Percentiles rank a stretch among this genome's conserved stretches.
Conservation (phyloP, 768 basidiomycete species). For the Lentinus tigrinus region DNA sequence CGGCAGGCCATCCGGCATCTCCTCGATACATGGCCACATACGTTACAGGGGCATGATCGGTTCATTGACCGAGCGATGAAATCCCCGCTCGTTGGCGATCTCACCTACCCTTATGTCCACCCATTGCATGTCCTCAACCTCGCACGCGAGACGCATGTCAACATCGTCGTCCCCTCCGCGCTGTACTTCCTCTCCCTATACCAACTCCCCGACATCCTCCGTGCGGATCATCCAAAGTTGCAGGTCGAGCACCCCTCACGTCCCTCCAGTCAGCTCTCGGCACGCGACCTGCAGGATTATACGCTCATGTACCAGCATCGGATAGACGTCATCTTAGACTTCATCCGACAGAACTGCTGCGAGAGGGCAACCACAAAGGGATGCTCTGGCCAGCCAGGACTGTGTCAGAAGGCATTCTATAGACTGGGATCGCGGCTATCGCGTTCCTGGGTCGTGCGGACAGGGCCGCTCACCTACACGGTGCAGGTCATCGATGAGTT, state of each 20-base stretch:
- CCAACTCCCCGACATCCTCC: slow-evolving; percentile 46
- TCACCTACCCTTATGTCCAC: slow-evolving; percentile 59
- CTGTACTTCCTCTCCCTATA: slow-evolving; percentile 62
- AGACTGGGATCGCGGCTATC: slow-evolving; percentile 42
- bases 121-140: slow-evolving; percentile 58
- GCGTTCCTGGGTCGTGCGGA: slow-evolving; percentile 48
- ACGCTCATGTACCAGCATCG: slow-evolving; percentile 60
- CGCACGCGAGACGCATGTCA: slow-evolving; percentile 48
- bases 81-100: slow-evolving; percentile 39
- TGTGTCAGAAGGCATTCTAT: slow-evolving; percentile 44
- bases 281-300: slow-evolving; percentile 46
- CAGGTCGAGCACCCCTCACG: slow-evolving; percentile 45
- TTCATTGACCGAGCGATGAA: slow-evolving; percentile 52
- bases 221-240: slow-evolving; percentile 54
- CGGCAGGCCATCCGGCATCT: slow-evolving; percentile 49
- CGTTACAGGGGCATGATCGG: slow-evolving; percentile 53
- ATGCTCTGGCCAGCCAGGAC: slow-evolving; percentile 12
- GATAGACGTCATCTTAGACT: slow-evolving; percentile 45
- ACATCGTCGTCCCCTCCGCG: slow-evolving; percentile 47
- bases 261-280: slow-evolving; percentile 43
- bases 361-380: slow-evolving; percentile 12
- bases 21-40: slow-evolving; percentile 49
- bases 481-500: slow-evolving; percentile 42
- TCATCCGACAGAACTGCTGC: slow-evolving; percentile 44
- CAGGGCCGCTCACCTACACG: slow-evolving; percentile 55